Evolutionary conservation across 164 flowering plant genomes (phyloP), one percentile per base, ranked within the genome.

Genomic region (Protea cynaroides): DNA sequence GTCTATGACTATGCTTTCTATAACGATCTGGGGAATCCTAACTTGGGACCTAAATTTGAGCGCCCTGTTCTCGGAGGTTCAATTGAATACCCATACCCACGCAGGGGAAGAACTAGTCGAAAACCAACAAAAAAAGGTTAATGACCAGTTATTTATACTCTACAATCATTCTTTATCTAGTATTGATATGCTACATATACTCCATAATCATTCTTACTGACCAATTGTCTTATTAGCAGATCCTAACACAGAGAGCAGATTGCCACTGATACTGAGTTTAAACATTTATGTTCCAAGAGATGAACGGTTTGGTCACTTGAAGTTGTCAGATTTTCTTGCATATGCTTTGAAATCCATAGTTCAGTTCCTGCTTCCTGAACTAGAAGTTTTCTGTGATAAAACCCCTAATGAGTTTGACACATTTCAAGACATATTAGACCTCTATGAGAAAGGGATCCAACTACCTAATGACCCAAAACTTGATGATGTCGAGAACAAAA

Each of bases 221-320:
- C 46, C 4, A 1, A 12, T 1, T 40, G 14, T 40, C 46, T 4
- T 50, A 53, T 38, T 59, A 56, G 61, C 86, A 88, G 98, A 91
- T 80, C 84, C 89, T n/a, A 73, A 74, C 17, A 18, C 66, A 0
- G 98, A 94, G 65, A 83, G 74, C 65, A 79, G 96, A 75, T 54
- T 91, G 79, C 76, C 84, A 0, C 80, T 87, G 11, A 66, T 85
- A 44, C 82, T 40, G 13, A 40, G 85, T 65, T 71, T 94, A 43
- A 72, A 89, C 80, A 78, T 91, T 29, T 94, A 94, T 66, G 91
- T 94, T 54, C 98, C 98, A 4, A 74, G 89, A 64, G 97, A 94
- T 66, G 98, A 94, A 73, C 76, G 84, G 56, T 94, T 94, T 65
- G 73, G 78, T 12, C 87, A 77, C 60, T 11, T 91, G 53, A 94